phyloP scores from a whole-genome alignment of 139 green algal genomes.

The Chlorella sp. region DNA sequence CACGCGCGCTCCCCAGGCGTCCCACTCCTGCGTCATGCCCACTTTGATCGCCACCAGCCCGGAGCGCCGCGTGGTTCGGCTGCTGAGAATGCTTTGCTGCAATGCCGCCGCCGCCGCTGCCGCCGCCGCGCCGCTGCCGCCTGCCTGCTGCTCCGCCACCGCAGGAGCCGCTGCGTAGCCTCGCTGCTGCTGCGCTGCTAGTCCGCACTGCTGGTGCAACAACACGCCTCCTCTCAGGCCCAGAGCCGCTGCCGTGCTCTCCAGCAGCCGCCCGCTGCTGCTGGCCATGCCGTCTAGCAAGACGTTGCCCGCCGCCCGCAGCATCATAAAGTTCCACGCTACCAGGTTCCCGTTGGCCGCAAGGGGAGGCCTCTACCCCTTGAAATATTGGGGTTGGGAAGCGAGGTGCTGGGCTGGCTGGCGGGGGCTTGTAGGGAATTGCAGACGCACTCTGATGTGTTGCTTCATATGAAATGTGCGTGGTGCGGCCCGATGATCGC shows the following conservation, averaged over 20 bases:
- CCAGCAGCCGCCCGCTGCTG: neutral
- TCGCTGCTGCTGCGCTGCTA: neutral
- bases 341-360: neutral
- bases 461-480: neutral
- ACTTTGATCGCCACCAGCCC: conserved; percentile 93
- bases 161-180: conserved; percentile 11
- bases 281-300: neutral
- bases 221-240: neutral
- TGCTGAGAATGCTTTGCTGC: conserved; percentile 35
- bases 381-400: neutral
- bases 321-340: neutral
- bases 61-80: conserved; percentile 57
- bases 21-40: conserved; percentile 98
- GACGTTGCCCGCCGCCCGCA: neutral
- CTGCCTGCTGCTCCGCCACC: neutral
- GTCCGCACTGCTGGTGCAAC: neutral
- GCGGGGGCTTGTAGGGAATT: neutral
- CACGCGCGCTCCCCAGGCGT: conserved; percentile 84
- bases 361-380: too few relatives aligned
- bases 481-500: neutral
- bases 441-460: neutral
- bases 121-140: neutral
- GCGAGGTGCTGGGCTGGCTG: neutral
- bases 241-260: neutral
- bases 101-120: conserved; percentile 5